phyloP scores from a whole-genome alignment of 139 green algal genomes.

The Tetratostichococcus sp. region DNA sequence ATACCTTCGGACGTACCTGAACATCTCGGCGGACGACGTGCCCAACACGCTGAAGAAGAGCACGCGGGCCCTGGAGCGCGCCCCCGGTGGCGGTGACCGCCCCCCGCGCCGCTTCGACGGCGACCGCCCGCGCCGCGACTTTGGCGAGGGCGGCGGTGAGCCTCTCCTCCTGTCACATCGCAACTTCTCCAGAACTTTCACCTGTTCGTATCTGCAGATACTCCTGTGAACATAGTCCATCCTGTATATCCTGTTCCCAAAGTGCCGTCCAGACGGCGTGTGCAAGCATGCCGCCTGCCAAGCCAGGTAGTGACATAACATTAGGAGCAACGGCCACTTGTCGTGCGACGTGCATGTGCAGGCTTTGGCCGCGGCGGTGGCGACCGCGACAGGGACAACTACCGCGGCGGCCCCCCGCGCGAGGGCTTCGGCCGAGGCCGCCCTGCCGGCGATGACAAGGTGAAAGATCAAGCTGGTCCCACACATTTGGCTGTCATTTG shows the following conservation, averaged over 20 bases:
- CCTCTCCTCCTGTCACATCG: not conserved
- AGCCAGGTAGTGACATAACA: no score
- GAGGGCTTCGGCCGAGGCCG: slow-evolving; percentile 55
- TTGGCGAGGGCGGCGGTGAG: slow-evolving; percentile 36
- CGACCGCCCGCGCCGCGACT: slow-evolving; percentile 31
- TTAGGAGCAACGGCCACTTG: slow-evolving; percentile 15
- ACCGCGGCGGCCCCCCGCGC: slow-evolving; percentile 41
- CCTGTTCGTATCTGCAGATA: not conserved
- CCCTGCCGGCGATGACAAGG: slow-evolving; percentile 35
- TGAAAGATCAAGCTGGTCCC: not conserved
- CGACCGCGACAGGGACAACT: slow-evolving; percentile 51
- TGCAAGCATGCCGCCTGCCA: slow-evolving; percentile 21
- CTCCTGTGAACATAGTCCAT: not conserved
- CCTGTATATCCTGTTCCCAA: slow-evolving; percentile 35
- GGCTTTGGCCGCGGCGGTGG: slow-evolving; percentile 40
- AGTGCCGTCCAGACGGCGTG: slow-evolving; percentile 42
- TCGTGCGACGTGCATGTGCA: slow-evolving; percentile 33
- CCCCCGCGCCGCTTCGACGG: slow-evolving; percentile 18
- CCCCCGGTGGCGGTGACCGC: slow-evolving; percentile 25
- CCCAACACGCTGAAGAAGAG: slow-evolving; percentile 94
- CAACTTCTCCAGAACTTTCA: no score
- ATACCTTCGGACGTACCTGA: slow-evolving; percentile 97
- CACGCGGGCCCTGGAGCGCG: slow-evolving; percentile 62
- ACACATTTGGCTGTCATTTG: not conserved
- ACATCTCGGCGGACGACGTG: slow-evolving; percentile 92